phyloP scores from a whole-genome alignment of 495 filamentous ascomycete species.

The Astrothelium macrocarpum region DNA sequence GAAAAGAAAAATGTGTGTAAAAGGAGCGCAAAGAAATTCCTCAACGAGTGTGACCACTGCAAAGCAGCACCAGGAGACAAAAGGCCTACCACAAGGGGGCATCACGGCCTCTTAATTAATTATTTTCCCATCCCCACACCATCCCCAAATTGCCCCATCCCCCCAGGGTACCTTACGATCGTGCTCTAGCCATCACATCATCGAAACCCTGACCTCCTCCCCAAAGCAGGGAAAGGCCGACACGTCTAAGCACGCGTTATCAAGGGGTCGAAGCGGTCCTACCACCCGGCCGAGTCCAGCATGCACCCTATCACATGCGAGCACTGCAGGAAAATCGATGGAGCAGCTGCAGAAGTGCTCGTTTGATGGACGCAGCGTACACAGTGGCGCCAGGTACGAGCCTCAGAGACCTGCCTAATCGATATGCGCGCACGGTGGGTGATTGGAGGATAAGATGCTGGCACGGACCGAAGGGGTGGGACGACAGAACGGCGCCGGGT shows the following conservation, averaged over 20 bases:
- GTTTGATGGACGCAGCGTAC: neutral
- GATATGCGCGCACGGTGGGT: neutral
- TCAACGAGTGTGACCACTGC: neutral
- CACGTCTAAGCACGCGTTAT: neutral
- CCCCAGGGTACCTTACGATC: neutral
- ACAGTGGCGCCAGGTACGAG: neutral
- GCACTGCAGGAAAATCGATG: too few species aligned
- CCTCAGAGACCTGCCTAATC: neutral
- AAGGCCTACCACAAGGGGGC: neutral
- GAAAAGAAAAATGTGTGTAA: neutral
- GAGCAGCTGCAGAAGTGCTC: neutral
- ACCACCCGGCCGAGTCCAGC: neutral
- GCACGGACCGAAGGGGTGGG: neutral
- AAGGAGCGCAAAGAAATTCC: neutral
- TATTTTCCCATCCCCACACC: neutral
- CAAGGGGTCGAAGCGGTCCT: neutral
- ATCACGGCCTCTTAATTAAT: neutral
- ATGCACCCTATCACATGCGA: too few species aligned
- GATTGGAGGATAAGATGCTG: neutral
- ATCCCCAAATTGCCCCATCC: too few species aligned
- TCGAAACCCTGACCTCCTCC: neutral
- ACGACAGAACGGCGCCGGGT: too few species aligned
- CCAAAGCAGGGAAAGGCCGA: neutral
- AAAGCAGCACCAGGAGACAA: neutral
- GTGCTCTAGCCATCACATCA: neutral